Evolutionary conservation across 176 grass and related monocot species (phyloP).

Genomic region (Aegilops tauschii): DNA sequence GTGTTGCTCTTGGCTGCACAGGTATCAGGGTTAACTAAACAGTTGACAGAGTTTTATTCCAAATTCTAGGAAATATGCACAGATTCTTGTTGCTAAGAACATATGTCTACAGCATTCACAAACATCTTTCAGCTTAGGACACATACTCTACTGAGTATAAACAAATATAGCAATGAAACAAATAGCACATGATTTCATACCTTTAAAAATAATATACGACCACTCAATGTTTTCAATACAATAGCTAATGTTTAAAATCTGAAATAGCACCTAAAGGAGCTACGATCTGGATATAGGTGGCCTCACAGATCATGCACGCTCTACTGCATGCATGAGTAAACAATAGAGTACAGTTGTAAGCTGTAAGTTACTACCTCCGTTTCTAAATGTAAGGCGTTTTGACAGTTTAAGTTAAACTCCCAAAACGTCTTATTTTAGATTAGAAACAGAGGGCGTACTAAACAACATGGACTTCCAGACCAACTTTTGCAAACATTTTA

Average conservation of each 20-base stretch:
- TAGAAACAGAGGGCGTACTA: background rate
- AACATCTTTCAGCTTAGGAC: background rate
- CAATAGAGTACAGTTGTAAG: background rate
- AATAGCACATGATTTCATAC: background rate
- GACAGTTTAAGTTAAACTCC: too few relatives aligned
- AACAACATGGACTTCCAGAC: background rate
- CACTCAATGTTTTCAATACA: background rate
- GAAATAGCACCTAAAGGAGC: slow-evolving; percentile 4
- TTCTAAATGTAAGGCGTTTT: too few relatives aligned
- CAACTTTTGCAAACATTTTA: background rate
- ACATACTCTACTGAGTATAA: background rate
- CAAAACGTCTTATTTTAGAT: too few relatives aligned
- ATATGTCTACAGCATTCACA: background rate
- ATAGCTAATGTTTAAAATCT: background rate
- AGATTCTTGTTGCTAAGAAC: slow-evolving; percentile 4
- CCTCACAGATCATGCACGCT: background rate
- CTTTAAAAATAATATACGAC: background rate
- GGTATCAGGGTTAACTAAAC: slow-evolving; percentile 21
- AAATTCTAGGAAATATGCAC: background rate
- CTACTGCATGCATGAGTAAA: background rate
- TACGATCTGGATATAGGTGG: background rate
- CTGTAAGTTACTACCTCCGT: background rate
- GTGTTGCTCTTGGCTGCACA: slow-evolving; percentile 75
- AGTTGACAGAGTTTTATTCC: background rate
- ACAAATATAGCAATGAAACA: background rate